Evolutionary conservation across 805 yeast species (phyloP).

Genomic region (Spathaspora girioi): DNA sequence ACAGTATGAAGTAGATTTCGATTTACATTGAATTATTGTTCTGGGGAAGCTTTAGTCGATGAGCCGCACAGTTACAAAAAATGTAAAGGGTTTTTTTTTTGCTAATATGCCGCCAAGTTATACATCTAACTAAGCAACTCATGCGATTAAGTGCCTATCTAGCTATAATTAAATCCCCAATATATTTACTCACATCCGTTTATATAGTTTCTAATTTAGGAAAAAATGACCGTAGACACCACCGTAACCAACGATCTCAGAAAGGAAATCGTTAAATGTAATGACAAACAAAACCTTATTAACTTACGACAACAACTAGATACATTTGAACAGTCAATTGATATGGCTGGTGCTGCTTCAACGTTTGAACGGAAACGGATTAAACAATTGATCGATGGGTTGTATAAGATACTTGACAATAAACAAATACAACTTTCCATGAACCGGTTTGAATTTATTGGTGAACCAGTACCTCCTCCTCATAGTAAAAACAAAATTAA

Average conservation of each 20-base stretch:
- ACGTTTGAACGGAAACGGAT: slow-evolving; percentile 21
- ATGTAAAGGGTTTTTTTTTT: background rate
- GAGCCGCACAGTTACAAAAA: background rate
- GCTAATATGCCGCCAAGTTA: background rate
- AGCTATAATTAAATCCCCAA: background rate
- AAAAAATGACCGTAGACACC: background rate
- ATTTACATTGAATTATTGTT: no score
- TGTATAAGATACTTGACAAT: slow-evolving; percentile 19
- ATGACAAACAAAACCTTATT: background rate
- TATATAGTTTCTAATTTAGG: background rate
- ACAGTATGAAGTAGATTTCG: no score
- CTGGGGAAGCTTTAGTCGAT: no score
- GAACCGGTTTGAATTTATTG: slow-evolving; percentile 22
- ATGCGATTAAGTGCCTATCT: background rate
- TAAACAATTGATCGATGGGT: slow-evolving; percentile 12
- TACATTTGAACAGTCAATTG: background rate
- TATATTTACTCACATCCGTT: background rate
- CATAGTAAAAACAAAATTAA: background rate
- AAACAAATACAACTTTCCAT: slow-evolving; percentile 13
- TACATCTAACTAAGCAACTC: background rate
- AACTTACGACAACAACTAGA: background rate
- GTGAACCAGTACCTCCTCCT: slow-evolving; percentile 22
- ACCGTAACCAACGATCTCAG: background rate
- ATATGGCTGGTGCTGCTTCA: background rate
- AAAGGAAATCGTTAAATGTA: background rate